Conservation (phyloP, 139 green algal genomes). For the Picochlorum sp. region DNA sequence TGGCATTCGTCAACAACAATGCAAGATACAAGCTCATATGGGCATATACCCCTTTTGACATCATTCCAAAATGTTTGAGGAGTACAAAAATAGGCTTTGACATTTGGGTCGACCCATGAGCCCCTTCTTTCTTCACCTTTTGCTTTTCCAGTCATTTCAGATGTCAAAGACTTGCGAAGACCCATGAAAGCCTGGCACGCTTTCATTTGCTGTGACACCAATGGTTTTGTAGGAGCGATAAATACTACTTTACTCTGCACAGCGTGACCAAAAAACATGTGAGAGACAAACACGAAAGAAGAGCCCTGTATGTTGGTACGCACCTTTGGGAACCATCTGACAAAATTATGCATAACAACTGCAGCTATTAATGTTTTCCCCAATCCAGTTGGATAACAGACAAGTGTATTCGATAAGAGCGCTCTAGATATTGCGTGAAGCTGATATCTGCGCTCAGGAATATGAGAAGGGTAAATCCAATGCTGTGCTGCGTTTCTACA, state of each 20-base stretch:
- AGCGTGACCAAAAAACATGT: background rate
- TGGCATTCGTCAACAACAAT: conserved; percentile 96
- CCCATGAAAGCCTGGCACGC: conserved; percentile 70
- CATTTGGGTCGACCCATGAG: conserved; percentile 42
- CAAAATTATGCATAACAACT: conserved; percentile 92
- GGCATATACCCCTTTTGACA: conserved; percentile 58
- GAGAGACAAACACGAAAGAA: background rate
- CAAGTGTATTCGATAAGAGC: conserved; percentile 84
- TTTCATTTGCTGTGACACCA: conserved; percentile 86
- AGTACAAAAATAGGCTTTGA: conserved; percentile 85
- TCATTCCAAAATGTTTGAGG: conserved; percentile 87
- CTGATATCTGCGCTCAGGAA: conserved; percentile 64
- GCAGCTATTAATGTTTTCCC: conserved; percentile 95
- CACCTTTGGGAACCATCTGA: conserved; percentile 75
- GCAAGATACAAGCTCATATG: conserved; percentile 57
- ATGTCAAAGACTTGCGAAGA: conserved; percentile 27
- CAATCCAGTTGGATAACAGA: conserved; percentile 89
- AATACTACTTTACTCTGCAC: conserved; percentile 85
- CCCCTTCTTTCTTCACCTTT: conserved; percentile 29
- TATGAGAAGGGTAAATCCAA: conserved; percentile 68
- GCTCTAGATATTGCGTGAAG: conserved; percentile 48
- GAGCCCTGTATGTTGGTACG: conserved; percentile 13
- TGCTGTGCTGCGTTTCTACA: conserved; percentile 24
- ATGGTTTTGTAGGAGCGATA: conserved; percentile 79
- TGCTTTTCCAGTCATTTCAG: conserved; percentile 21